Percentiles rank a stretch among this genome's conserved stretches.
These are phyloP conservation scores for Aegilops speltoides DNA, from an alignment of 176 grass and related monocot species.

Conservation along the genomic window DNA sequence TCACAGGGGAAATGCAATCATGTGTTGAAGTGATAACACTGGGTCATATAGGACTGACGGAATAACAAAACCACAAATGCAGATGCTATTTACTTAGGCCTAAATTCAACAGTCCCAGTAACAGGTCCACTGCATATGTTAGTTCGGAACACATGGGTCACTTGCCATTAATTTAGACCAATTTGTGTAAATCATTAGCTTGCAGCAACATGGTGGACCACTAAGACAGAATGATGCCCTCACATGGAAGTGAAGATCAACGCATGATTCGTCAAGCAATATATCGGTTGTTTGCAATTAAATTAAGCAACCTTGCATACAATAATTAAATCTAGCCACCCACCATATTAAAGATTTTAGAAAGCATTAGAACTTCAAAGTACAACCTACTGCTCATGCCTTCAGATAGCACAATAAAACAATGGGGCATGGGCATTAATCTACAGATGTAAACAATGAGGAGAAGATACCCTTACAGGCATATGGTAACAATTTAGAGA, in stretches of 20 bases:
- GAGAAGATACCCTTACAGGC: not conserved
- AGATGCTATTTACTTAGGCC: not conserved
- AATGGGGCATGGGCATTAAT: not conserved
- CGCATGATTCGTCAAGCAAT: not conserved
- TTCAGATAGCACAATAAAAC: not conserved
- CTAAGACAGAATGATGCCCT: constrained; percentile 6
- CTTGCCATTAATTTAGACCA: not conserved
- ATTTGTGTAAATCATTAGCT: not conserved
- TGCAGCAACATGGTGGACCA: constrained; percentile 17
- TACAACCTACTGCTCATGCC: not conserved
- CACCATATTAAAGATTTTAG: not conserved
- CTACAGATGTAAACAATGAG: not conserved
- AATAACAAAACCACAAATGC: not conserved
- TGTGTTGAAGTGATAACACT: not conserved
- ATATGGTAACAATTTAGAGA: not conserved
- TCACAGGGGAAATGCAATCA: not conserved
- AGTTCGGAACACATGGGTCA: not conserved
- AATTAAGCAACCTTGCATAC: not conserved
- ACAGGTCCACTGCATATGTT: not conserved
- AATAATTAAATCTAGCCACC: not conserved
- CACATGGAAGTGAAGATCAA: not conserved
- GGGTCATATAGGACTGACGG: not conserved
- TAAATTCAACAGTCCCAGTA: not conserved
- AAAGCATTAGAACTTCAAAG: not conserved
- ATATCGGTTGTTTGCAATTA: not conserved